Evolutionary conservation across 2,329 filamentous ascomycete genomes (phyloP).

Genomic region (Fusarium liriodendri): DNA sequence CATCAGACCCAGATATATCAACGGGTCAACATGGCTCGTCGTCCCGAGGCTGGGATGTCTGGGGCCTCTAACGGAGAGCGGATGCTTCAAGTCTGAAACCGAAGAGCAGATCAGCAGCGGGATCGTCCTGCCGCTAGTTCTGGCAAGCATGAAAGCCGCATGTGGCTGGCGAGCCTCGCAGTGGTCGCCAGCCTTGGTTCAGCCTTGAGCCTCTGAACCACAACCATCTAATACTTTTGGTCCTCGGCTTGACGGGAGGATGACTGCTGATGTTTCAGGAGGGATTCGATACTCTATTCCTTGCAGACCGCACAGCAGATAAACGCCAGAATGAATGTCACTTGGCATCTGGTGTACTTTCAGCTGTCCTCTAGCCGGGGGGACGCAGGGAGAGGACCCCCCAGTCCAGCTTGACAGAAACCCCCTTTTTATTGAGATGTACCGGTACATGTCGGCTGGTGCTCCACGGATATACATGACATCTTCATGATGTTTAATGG

Average conservation of each 20-base stretch:
- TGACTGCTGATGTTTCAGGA: conserved; percentile 23
- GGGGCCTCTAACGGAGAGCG: conserved; percentile 20
- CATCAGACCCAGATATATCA: conserved; percentile 32
- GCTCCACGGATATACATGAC: conserved; percentile 9
- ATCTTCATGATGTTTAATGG: conserved; percentile 8
- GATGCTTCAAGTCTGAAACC: conserved; percentile 41
- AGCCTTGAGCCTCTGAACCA: conserved; percentile 6
- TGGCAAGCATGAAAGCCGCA: conserved; percentile 12
- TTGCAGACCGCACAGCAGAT: not conserved
- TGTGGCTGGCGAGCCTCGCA: conserved; percentile 32
- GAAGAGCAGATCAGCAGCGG: conserved; percentile 34
- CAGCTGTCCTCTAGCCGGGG: conserved; percentile 1
- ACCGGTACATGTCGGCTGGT: conserved; percentile 13
- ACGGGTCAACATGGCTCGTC: conserved; percentile 33
- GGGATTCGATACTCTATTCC: conserved; percentile 12
- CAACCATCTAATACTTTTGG: not conserved
- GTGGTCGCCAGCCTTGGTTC: conserved; percentile 7
- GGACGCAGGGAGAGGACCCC: conserved; percentile 3
- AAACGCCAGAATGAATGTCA: not conserved
- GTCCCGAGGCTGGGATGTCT: conserved; percentile 29
- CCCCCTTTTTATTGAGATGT: conserved; percentile 21
- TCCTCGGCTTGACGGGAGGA: not conserved
- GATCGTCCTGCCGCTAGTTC: conserved; percentile 34
- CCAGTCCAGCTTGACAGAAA: not conserved
- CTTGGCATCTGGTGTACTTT: not conserved